Base-by-base conservation (phyloP, 179 eudicot species). In the Nepenthes alata region DNA sequence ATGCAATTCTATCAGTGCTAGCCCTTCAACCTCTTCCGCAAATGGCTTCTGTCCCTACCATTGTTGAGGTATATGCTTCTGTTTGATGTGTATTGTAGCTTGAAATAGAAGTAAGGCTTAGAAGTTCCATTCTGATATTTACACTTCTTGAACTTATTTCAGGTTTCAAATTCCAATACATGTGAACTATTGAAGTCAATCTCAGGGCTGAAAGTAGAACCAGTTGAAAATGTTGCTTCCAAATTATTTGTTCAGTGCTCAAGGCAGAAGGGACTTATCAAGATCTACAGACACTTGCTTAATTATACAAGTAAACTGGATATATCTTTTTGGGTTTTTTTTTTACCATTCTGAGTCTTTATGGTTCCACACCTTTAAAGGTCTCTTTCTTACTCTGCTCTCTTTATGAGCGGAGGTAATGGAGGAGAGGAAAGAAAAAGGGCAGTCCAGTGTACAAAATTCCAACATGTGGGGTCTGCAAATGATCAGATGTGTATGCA, bases 191-290 rank as follows among this genome's bases (percentile, higher is more conserved):
- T 94, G 55, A 87, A 79, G 73, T 89, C 99, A 49, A 80, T 94
- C 61, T 83, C 97, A 52, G 99, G 99, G 60, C 73, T 90, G 78
- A 94, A 83, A 70, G 94, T 94, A 36, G 85, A 76, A 70, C 91
- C 99, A 9, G 94, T 94, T 63, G 95, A 94, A 76, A 90, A 90
- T 79, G 96, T 89, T 61, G 74, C 96, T 35, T 83, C 99, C 66
- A 94, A 90, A 74, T 82, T 94, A 73, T 94, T 94, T 82, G 97
- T 94, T 62, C 99, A 94, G 64, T 94, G 99, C 82, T 94, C 99
- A 66, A 84, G 97, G 66, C 99, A 94, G 57, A 90, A 85, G 67
- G 97, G 94, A 69, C 96, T 94, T 47, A 69, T 94, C 75, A 90
- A 94, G 71, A 94, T 94, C 70, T 94, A 94, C 66, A 84, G 74